These are phyloP conservation scores for Pelargonium citronellum DNA, from an alignment of 441 rosid genomes.

Conservation along the genomic window DNA sequence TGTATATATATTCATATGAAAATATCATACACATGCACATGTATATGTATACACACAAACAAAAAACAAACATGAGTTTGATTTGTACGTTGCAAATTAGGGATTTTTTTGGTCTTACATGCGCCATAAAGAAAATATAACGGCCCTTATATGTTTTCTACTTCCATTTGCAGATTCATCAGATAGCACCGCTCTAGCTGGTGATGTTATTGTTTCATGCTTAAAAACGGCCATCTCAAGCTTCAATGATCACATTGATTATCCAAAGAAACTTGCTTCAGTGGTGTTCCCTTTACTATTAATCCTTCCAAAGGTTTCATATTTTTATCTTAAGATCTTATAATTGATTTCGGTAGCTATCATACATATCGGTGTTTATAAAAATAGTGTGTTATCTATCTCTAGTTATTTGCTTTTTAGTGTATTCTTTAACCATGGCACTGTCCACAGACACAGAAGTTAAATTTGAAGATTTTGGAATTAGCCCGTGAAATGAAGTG, in stretches of 20 bases:
- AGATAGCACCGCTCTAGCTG: slow-evolving; percentile 37
- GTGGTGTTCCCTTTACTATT: slow-evolving; percentile 74
- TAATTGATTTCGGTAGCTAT: neutral
- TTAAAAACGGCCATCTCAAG: slow-evolving; percentile 51
- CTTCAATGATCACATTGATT: slow-evolving; percentile 38
- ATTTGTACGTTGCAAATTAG: neutral
- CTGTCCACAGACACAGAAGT: slow-evolving; percentile 54
- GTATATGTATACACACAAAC: neutral
- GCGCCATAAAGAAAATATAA: neutral
- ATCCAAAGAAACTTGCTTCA: slow-evolving; percentile 55
- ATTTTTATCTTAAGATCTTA: slow-evolving; percentile 8
- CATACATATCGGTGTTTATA: neutral
- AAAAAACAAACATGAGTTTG: neutral
- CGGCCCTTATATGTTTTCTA: neutral
- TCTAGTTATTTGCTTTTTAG: neutral
- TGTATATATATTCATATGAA: neutral
- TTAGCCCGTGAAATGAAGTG: slow-evolving; percentile 55
- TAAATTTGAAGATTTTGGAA: slow-evolving; percentile 57
- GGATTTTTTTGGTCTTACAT: neutral
- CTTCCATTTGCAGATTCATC: slow-evolving; percentile 51
- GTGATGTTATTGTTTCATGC: slow-evolving; percentile 52
- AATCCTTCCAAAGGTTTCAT: slow-evolving; percentile 59
- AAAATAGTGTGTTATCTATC: neutral
- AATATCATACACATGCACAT: neutral
- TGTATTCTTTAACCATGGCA: slow-evolving; percentile 14